These are phyloP conservation scores for Septoria linicola DNA, from an alignment of 2,329 filamentous ascomycete genomes.

Conservation along the genomic window DNA sequence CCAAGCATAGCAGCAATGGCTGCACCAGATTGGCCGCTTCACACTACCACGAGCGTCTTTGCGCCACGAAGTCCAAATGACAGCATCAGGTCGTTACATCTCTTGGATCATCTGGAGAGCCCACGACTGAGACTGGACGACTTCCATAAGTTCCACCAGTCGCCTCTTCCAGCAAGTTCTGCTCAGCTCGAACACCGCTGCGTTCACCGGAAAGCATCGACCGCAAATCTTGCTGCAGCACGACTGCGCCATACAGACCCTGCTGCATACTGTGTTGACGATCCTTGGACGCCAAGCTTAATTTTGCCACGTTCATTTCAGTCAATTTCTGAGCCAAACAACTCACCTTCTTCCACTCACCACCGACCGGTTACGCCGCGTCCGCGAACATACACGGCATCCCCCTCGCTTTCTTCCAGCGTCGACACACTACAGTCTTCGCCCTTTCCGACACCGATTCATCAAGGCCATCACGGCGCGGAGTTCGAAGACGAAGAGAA, in stretches of 20 bases:
- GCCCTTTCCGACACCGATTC: slow-evolving; percentile 26
- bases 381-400: slow-evolving; percentile 24
- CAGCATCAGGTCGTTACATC: slow-evolving; percentile 9
- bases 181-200: slow-evolving; percentile 20
- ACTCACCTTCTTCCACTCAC: slow-evolving; percentile 12
- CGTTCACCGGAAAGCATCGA: slow-evolving; percentile 22
- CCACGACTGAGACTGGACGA: slow-evolving; percentile 25
- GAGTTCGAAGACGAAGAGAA: slow-evolving; percentile 16
- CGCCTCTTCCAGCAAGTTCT: slow-evolving; percentile 19
- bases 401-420: slow-evolving; percentile 29
- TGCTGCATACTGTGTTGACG: slow-evolving; percentile 3
- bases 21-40: slow-evolving; percentile 14
- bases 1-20: background rate
- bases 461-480: slow-evolving; percentile 10
- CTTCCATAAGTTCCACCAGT: slow-evolving; percentile 24
- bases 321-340: slow-evolving; percentile 7
- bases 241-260: slow-evolving; percentile 8
- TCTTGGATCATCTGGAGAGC: slow-evolving; percentile 16
- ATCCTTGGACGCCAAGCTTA: slow-evolving; percentile 15
- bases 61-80: slow-evolving; percentile 10
- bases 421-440: slow-evolving; percentile 30
- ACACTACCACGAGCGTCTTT: slow-evolving; percentile 3
- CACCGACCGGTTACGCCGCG: slow-evolving; percentile 22
- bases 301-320: slow-evolving; percentile 19
- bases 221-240: slow-evolving; percentile 18